Conservation (phyloP, 805 yeast genomes). For the Barnettozyma siamensis region DNA sequence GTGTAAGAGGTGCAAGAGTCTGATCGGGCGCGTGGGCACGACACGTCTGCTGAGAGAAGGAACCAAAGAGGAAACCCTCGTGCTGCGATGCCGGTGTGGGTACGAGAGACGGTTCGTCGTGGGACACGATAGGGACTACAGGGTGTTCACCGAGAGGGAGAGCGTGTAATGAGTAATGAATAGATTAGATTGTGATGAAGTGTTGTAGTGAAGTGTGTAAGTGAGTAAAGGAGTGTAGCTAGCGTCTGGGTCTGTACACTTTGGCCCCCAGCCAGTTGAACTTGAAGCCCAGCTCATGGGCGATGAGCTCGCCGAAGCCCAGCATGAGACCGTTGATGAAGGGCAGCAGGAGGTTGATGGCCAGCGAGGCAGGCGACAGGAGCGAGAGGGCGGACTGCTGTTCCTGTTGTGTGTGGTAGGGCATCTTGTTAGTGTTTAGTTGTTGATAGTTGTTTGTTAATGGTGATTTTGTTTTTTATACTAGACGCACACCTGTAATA, state of each 20-base stretch:
- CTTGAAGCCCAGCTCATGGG: constrained; percentile 84
- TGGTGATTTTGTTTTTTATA: no score
- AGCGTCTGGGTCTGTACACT: constrained; percentile 28
- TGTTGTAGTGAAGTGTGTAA: neutral
- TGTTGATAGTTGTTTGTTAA: neutral
- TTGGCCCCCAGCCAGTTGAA: constrained; percentile 72
- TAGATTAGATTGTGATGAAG: neutral
- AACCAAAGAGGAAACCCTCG: constrained; percentile 42
- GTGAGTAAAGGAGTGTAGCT: no score
- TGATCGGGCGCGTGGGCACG: constrained; percentile 44
- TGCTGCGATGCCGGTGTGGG: constrained; percentile 50
- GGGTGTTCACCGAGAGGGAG: constrained; percentile 42
- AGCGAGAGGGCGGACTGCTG: no score
- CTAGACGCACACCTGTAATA: no score
- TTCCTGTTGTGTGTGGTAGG: neutral
- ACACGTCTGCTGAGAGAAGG: constrained; percentile 39
- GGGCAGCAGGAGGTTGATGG: constrained; percentile 77
- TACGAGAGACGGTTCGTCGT: constrained; percentile 51
- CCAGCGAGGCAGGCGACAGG: constrained; percentile 27
- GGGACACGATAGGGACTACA: constrained; percentile 48
- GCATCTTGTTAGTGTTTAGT: neutral
- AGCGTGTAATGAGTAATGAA: no score
- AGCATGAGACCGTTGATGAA: constrained; percentile 92
- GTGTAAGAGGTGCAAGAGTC: constrained; percentile 61
- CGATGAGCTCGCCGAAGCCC: constrained; percentile 92